Evolutionary conservation across 352 stramenopile species (phyloP).

Genomic region (Hyaloperonospora brassicae): DNA sequence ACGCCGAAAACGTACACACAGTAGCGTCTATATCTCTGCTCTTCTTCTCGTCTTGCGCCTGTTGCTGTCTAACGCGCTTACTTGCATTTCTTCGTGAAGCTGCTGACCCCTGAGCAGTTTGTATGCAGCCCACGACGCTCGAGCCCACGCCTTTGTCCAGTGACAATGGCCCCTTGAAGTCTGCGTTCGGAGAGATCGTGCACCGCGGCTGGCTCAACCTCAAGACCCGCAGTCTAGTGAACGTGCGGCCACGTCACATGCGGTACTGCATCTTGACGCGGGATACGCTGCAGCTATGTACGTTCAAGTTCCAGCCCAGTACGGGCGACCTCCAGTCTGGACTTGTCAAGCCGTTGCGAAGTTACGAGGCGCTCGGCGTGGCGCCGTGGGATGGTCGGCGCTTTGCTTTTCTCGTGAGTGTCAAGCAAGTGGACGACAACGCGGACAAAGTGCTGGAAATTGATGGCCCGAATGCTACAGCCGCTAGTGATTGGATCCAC

Average conservation of each 20-base stretch:
- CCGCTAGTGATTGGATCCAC: slow-evolving; percentile 69
- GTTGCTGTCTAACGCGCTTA: too few relatives aligned
- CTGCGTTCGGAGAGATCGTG: slow-evolving; percentile 62
- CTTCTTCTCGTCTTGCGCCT: too few relatives aligned
- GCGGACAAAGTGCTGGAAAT: slow-evolving; percentile 75
- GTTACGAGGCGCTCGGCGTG: slow-evolving; percentile 64
- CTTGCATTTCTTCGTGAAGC: slow-evolving; percentile 7
- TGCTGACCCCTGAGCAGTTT: slow-evolving; percentile 6
- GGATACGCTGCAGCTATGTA: slow-evolving; percentile 56
- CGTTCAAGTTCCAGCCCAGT: slow-evolving; percentile 84
- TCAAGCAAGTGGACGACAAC: slow-evolving; percentile 56
- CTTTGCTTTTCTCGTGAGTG: slow-evolving; percentile 71
- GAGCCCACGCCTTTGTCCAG: slow-evolving; percentile 46
- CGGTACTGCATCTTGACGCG: slow-evolving; percentile 77
- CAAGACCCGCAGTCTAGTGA: slow-evolving; percentile 83
- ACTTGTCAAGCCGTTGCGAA: slow-evolving; percentile 52
- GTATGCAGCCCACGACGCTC: slow-evolving; percentile 35
- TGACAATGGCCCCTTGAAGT: slow-evolving; percentile 42
- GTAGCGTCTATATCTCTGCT: too few relatives aligned
- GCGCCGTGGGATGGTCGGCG: slow-evolving; percentile 60
- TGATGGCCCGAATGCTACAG: slow-evolving; percentile 47
- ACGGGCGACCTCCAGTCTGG: slow-evolving; percentile 49
- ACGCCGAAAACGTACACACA: too few relatives aligned
- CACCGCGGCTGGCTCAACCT: slow-evolving; percentile 79
- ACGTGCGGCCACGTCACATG: slow-evolving; percentile 74